Conservation (phyloP, 129 eudicot genomes). For the Flaveria bidentis region DNA sequence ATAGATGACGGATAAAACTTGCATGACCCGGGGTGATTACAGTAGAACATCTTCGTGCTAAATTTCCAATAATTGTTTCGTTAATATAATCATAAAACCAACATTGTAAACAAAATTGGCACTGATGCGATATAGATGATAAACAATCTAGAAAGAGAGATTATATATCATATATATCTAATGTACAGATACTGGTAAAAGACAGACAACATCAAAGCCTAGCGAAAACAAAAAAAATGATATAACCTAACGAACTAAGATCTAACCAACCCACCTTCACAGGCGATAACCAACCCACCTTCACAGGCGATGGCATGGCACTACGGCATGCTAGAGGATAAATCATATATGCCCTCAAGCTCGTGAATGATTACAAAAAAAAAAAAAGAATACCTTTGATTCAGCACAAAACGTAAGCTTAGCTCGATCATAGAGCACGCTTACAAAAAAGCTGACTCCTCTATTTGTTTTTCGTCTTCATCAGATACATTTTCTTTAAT, state of each 20-base stretch:
- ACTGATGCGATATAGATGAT: too few relatives aligned
- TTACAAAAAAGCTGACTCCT: constrained; percentile 5
- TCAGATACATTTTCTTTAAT: constrained; percentile 23
- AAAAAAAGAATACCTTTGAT: not conserved
- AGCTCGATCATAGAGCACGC: not conserved
- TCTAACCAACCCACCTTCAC: not conserved
- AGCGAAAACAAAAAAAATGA: not conserved
- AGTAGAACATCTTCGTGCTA: too few relatives aligned
- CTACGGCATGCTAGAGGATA: not conserved
- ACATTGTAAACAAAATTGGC: too few relatives aligned
- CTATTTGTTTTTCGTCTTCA: constrained; percentile 17
- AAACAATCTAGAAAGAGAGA: too few relatives aligned
- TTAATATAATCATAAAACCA: too few relatives aligned
- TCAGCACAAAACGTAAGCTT: not conserved
- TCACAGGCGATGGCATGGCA: not conserved
- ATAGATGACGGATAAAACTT: too few relatives aligned
- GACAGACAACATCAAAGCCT: not conserved
- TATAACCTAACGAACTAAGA: not conserved
- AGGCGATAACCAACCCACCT: not conserved
- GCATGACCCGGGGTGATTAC: too few relatives aligned
- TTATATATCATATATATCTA: not conserved
- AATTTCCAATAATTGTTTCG: too few relatives aligned
- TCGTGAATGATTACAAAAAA: not conserved
- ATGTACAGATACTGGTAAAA: not conserved
- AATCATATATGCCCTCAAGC: not conserved